These are phyloP conservation scores for Prunus fruticosa DNA, from an alignment of 306 rosid genomes.

Conservation along the genomic window DNA sequence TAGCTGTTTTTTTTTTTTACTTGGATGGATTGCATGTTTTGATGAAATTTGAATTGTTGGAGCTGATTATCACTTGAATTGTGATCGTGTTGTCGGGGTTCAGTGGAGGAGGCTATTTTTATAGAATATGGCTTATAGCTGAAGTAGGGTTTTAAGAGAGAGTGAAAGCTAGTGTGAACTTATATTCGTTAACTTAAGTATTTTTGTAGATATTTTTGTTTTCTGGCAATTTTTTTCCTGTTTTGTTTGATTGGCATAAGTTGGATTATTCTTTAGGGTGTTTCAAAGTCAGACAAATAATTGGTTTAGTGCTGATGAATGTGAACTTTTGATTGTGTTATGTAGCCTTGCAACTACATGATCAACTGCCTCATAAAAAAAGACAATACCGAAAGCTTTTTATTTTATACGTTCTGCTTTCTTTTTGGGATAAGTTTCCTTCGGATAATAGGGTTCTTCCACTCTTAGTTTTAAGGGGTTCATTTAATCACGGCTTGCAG, in stretches of 20 bases:
- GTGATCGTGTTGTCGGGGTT: neutral
- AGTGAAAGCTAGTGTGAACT: neutral
- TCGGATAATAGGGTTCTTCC: neutral
- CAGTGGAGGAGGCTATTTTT: neutral
- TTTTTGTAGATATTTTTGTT: neutral
- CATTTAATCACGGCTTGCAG: neutral
- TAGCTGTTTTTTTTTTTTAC: neutral
- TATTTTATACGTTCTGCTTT: too few species aligned
- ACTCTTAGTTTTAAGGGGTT: neutral
- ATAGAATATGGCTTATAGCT: neutral
- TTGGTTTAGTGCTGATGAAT: neutral
- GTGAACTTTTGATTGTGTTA: neutral
- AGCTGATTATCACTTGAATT: neutral
- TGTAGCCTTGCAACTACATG: neutral
- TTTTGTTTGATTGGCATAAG: neutral
- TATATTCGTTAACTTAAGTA: neutral
- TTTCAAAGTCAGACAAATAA: neutral
- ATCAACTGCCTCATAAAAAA: neutral
- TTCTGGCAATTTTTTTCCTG: neutral
- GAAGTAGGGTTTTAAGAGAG: neutral
- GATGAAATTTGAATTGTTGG: conserved; percentile 9
- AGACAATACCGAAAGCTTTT: neutral
- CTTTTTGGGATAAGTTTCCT: neutral
- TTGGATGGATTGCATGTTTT: conserved; percentile 1
- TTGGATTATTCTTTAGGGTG: neutral